These are phyloP conservation scores for Phylloporus sp. DNA, from an alignment of 768 basidiomycete genomes.

Conservation along the genomic window DNA sequence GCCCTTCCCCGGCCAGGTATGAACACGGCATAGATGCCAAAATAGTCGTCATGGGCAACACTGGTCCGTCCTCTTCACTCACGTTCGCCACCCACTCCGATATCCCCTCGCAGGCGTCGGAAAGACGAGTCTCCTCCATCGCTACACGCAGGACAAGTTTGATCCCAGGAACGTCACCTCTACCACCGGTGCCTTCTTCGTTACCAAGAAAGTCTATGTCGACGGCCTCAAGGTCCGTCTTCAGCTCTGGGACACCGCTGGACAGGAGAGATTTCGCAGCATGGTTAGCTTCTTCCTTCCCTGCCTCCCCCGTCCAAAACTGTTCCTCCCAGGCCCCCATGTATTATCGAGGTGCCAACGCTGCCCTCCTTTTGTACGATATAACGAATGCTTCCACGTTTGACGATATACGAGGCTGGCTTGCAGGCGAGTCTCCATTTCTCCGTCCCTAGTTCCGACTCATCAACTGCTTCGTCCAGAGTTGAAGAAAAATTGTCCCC, in stretches of 20 bases:
- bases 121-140: constrained; percentile 85
- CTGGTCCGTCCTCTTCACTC: constrained; percentile 36
- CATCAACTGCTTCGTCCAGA: constrained; percentile 41
- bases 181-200: constrained; percentile 90
- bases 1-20: constrained; percentile 62
- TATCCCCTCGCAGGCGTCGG: constrained; percentile 60
- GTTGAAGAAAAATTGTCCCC: constrained; percentile 83
- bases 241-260: constrained; percentile 91
- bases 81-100: constrained; percentile 10
- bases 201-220: constrained; percentile 85
- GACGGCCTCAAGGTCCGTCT: constrained; percentile 82
- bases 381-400: constrained; percentile 87
- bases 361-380: constrained; percentile 91
- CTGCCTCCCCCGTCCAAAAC: constrained; percentile 6
- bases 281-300: constrained; percentile 51
- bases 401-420: constrained; percentile 88
- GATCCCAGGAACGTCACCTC: constrained; percentile 84
- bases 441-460: not conserved
- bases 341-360: constrained; percentile 96
- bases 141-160: constrained; percentile 89
- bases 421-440: constrained; percentile 57
- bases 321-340: constrained; percentile 68
- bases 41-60: constrained; percentile 92
- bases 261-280: constrained; percentile 88
- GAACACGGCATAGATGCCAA: constrained; percentile 89